Percentiles rank a stretch among this genome's conserved stretches.
phyloP scores from a whole-genome alignment of 2,329 filamentous ascomycete species.

The Thelonectria blattea region DNA sequence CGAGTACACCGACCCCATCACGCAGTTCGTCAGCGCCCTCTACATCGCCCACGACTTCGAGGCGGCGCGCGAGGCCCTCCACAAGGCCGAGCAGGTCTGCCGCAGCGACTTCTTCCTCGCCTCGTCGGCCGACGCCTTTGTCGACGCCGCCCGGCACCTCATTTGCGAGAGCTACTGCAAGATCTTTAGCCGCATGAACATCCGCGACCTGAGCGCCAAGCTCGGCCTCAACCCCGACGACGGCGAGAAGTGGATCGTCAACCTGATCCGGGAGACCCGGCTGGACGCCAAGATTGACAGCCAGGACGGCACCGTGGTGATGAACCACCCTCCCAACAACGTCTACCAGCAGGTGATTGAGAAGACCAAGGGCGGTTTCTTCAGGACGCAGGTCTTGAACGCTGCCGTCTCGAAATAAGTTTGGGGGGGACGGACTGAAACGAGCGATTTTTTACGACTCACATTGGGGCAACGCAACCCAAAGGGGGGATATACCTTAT shows the following conservation, averaged over 20 bases:
- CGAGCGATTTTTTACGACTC: conserved; percentile 32
- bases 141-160: conserved; percentile 91
- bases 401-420: conserved; percentile 63
- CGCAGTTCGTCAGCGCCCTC: conserved; percentile 93
- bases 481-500: conserved; percentile 8
- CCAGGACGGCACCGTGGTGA: conserved; percentile 96
- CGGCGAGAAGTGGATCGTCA: conserved; percentile 99
- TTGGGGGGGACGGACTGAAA: conserved; percentile 12
- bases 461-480: conserved; percentile 31
- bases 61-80: conserved; percentile 88
- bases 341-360: conserved; percentile 99
- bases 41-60: conserved; percentile 90
- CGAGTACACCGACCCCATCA: conserved; percentile 96
- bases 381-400: conserved; percentile 93
- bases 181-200: conserved; percentile 98
- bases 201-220: conserved; percentile 91
- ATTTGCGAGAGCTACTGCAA: conserved; percentile 99
- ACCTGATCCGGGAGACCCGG: conserved; percentile 95
- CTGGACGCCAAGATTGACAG: conserved; percentile 99
- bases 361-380: conserved; percentile 98
- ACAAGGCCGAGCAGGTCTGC: conserved; percentile 87
- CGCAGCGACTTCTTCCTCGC: conserved; percentile 95
- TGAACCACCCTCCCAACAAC: conserved; percentile 98
- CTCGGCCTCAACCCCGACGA: conserved; percentile 92
- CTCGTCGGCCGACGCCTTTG: conserved; percentile 82